Evolutionary conservation across 2,329 filamentous ascomycete genomes (phyloP).

Genomic region (Penicillium olsonii): DNA sequence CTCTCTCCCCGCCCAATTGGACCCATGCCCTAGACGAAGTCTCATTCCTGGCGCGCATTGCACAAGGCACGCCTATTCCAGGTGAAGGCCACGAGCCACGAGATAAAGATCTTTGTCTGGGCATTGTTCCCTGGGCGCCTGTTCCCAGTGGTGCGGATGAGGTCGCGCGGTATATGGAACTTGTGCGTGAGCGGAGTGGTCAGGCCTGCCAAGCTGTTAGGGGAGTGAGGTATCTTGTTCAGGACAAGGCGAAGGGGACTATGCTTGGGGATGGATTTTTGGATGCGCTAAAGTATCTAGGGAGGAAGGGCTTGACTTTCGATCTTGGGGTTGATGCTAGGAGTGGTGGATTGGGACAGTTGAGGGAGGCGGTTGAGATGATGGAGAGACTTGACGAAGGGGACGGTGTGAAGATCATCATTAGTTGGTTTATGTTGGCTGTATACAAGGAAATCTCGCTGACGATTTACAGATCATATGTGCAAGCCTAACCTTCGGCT

Average conservation of each 20-base stretch:
- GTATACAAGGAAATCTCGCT: constrained; percentile 14
- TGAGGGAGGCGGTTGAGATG: constrained; percentile 71
- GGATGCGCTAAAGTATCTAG: constrained; percentile 65
- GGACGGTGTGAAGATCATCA: constrained; percentile 65
- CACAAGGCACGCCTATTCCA: constrained; percentile 57
- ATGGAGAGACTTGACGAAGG: constrained; percentile 66
- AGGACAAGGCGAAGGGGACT: constrained; percentile 69
- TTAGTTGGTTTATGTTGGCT: constrained; percentile 52
- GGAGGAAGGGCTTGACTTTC: constrained; percentile 66
- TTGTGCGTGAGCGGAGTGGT: constrained; percentile 59
- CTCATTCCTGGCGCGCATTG: constrained; percentile 66
- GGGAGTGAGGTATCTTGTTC: constrained; percentile 81
- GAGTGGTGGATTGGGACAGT: constrained; percentile 71
- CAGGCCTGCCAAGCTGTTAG: constrained; percentile 66
- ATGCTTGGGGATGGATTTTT: constrained; percentile 67
- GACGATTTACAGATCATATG: constrained; percentile 67
- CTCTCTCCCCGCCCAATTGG: constrained; percentile 59
- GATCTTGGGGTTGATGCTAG: constrained; percentile 83
- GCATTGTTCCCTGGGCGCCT: constrained; percentile 83
- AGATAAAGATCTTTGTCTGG: constrained; percentile 62
- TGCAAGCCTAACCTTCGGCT: constrained; percentile 80
- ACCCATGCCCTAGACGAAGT: constrained; percentile 71
- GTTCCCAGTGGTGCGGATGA: constrained; percentile 63
- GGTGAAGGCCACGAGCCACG: constrained; percentile 60
- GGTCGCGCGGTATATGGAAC: constrained; percentile 65